Evolutionary conservation across 78 protist species (phyloP).

Genomic region (Neovahlkampfia damariscottae): DNA sequence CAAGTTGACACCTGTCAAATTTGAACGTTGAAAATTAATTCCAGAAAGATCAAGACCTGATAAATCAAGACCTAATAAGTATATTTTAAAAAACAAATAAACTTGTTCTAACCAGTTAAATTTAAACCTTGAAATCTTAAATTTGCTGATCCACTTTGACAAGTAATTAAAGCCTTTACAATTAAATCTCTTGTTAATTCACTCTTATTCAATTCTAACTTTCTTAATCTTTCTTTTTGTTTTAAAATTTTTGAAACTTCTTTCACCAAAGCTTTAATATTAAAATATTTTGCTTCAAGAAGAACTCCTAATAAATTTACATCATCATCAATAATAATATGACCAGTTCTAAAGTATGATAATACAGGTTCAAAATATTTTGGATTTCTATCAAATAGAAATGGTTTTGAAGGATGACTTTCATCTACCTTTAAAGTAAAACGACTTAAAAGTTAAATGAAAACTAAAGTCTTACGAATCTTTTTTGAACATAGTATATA

Average conservation of each 20-base stretch:
- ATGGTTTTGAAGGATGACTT: not conserved
- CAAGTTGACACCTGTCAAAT: not conserved
- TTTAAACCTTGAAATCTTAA: not conserved
- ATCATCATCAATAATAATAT: not conserved
- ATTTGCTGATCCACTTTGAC: not conserved
- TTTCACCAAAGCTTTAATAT: not conserved
- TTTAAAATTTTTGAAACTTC: too few relatives aligned
- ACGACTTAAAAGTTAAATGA: too few relatives aligned
- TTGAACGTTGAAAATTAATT: not conserved
- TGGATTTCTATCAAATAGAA: not conserved
- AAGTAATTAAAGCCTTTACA: not conserved
- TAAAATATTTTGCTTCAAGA: not conserved
- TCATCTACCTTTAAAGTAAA: not conserved
- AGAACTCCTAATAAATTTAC: not conserved
- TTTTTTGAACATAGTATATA: not conserved
- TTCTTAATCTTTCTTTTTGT: not conserved
- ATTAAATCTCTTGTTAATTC: not conserved
- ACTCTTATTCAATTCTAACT: not conserved
- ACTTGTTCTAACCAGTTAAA: too few relatives aligned
- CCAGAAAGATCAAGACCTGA: not conserved
- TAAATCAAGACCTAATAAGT: not conserved
- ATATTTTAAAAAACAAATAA: too few relatives aligned
- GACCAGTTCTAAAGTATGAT: conserved; percentile 1
- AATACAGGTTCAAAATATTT: not conserved
- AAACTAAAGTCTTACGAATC: too few relatives aligned